A percentile compares a stretch with the other conserved stretches of the same genome.
phyloP scores from a whole-genome alignment of 2,329 filamentous ascomycete species.

The Onygenales sp. region DNA sequence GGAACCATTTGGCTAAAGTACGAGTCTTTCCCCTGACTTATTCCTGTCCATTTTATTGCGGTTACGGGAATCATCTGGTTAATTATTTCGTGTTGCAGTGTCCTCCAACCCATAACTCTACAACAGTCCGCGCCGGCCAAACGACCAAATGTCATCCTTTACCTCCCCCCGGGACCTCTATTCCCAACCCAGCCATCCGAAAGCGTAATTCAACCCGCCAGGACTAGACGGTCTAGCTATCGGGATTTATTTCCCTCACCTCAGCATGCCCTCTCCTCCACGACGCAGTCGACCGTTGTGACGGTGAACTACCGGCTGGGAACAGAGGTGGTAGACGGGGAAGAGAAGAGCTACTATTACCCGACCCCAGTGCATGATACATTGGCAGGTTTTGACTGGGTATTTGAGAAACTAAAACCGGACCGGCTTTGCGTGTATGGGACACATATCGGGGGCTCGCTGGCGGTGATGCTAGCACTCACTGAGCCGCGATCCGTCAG shows the following conservation, averaged over 20 bases:
- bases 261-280: slow-evolving; percentile 21
- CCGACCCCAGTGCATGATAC: slow-evolving; percentile 32
- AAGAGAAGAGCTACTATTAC: slow-evolving; percentile 17
- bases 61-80: not conserved
- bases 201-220: not conserved
- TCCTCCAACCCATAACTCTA: not conserved
- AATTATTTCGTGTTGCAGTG: not conserved
- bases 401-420: slow-evolving; percentile 22
- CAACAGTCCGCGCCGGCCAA: not conserved
- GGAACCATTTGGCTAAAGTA: slow-evolving; percentile 21
- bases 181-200: slow-evolving; percentile 9
- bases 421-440: slow-evolving; percentile 23
- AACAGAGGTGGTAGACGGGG: not conserved
- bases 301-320: slow-evolving; percentile 34
- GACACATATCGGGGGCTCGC: slow-evolving; percentile 29
- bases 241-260: slow-evolving; percentile 9
- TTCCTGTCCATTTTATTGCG: not conserved
- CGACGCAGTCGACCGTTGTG: slow-evolving; percentile 25
- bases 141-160: slow-evolving; percentile 24
- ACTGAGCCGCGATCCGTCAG: slow-evolving; percentile 27
- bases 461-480: slow-evolving; percentile 34
- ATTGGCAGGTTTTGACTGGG: slow-evolving; percentile 30
- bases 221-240: not conserved
- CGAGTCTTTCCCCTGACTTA: not conserved
- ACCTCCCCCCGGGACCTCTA: slow-evolving; percentile 28